phyloP scores from a whole-genome alignment of 2,329 filamentous ascomycete species.

The Trichoderma koningiopsis region DNA sequence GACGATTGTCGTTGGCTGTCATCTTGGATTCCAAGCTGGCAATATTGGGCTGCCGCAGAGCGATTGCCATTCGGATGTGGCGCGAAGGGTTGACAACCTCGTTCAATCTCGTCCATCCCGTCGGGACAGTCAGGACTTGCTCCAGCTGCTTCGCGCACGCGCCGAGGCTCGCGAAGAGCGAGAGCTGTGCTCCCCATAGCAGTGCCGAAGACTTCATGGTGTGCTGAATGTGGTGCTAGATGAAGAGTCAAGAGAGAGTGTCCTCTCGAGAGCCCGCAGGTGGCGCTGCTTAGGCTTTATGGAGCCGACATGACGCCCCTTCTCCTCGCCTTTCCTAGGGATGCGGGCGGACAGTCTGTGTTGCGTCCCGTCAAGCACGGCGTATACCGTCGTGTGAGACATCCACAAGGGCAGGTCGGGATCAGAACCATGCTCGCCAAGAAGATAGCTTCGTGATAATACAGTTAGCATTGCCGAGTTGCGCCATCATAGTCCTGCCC shows the following conservation, averaged over 20 bases:
- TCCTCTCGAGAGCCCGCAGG: background rate
- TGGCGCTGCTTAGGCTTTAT: background rate
- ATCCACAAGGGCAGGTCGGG: slow-evolving; percentile 20
- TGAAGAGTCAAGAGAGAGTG: background rate
- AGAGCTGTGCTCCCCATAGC: slow-evolving; percentile 28
- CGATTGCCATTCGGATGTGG: slow-evolving; percentile 38
- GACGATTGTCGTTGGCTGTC: slow-evolving; percentile 31
- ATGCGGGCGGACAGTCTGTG: background rate
- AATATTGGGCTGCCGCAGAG: slow-evolving; percentile 38
- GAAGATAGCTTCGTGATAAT: background rate
- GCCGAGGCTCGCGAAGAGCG: slow-evolving; percentile 33
- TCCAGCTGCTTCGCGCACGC: slow-evolving; percentile 34
- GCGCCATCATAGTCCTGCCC: background rate
- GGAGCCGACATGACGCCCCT: background rate
- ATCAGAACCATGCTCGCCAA: slow-evolving; percentile 19
- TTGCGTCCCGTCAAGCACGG: background rate
- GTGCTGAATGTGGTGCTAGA: background rate
- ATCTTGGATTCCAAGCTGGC: slow-evolving; percentile 34
- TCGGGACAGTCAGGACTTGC: slow-evolving; percentile 33
- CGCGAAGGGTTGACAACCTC: slow-evolving; percentile 32
- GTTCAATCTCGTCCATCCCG: slow-evolving; percentile 37
- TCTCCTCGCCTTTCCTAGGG: background rate
- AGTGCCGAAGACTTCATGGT: slow-evolving; percentile 27
- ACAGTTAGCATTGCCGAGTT: background rate
- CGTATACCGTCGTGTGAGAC: slow-evolving; percentile 19